Percentiles rank a stretch among this genome's conserved stretches.
Conservation (phyloP, 1,139 yeast species). For the Arxiozyma slooffiae region DNA sequence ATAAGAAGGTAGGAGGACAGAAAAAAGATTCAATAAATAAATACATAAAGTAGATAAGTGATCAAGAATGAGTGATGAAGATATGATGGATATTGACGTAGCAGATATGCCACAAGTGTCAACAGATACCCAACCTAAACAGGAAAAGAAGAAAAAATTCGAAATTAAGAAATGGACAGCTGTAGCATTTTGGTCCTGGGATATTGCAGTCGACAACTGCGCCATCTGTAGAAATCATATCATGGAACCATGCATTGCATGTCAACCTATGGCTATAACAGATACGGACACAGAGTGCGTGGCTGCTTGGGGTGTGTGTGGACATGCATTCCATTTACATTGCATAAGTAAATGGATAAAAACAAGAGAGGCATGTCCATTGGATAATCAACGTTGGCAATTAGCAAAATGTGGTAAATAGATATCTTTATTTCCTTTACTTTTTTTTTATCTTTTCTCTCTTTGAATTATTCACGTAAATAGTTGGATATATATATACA, state of each 20-base stretch:
- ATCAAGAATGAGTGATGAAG: constrained; percentile 13
- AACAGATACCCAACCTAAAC: neutral
- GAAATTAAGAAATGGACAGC: constrained; percentile 92
- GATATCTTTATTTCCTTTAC: neutral
- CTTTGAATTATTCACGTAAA: neutral
- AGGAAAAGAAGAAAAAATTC: constrained; percentile 38
- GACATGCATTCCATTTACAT: constrained; percentile 50
- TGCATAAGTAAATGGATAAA: constrained; percentile 94
- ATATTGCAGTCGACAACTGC: constrained; percentile 89
- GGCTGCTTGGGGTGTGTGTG: constrained; percentile 96
- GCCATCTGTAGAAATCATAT: constrained; percentile 97
- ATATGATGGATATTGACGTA: constrained; percentile 21
- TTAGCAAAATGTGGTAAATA: constrained; percentile 66
- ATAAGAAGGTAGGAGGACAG: neutral
- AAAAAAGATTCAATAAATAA: neutral
- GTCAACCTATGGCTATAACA: constrained; percentile 75
- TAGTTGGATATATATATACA: neutral
- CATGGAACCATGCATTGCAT: constrained; percentile 98
- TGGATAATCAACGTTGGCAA: constrained; percentile 92
- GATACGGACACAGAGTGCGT: constrained; percentile 71
- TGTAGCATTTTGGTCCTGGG: constrained; percentile 99
- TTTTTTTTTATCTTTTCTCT: neutral
- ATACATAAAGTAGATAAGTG: neutral
- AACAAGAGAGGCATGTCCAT: constrained; percentile 95
- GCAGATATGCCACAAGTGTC: constrained; percentile 3